These are phyloP conservation scores for Periglandula ipomoeae DNA, from an alignment of 2,329 filamentous ascomycete species.

Conservation along the genomic window DNA sequence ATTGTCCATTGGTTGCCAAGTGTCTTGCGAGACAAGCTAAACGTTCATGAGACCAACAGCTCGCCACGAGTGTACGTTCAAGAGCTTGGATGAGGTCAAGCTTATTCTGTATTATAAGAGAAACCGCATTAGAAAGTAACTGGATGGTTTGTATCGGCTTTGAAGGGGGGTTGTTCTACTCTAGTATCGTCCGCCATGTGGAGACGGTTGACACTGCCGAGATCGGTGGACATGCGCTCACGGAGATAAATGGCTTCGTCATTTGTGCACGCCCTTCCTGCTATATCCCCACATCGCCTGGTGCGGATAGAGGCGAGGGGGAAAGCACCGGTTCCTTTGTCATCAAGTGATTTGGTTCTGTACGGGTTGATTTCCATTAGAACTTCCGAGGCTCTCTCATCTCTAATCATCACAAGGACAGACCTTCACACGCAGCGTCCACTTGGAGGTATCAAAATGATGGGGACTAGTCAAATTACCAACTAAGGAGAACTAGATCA, in stretches of 20 bases:
- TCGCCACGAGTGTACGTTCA: not conserved
- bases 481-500: not conserved
- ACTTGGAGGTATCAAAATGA: not conserved
- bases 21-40: not conserved
- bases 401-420: no score
- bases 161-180: not conserved
- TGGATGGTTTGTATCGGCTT: not conserved
- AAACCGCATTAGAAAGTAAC: not conserved
- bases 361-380: no score
- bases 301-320: no score
- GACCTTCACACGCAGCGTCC: no score
- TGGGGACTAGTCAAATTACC: not conserved
- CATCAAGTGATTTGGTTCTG: no score
- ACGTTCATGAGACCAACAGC: not conserved
- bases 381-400: no score
- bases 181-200: not conserved
- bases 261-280: not conserved
- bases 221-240: not conserved
- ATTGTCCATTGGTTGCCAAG: conserved; percentile 16
- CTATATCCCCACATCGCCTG: no score
- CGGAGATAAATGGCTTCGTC: not conserved
- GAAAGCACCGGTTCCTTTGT: no score
- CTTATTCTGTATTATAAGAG: not conserved
- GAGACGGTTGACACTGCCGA: not conserved
- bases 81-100: not conserved